Percentiles rank a stretch among this genome's conserved stretches.
phyloP scores from a whole-genome alignment of 352 stramenopile species.

The Globisporangium yorkense region DNA sequence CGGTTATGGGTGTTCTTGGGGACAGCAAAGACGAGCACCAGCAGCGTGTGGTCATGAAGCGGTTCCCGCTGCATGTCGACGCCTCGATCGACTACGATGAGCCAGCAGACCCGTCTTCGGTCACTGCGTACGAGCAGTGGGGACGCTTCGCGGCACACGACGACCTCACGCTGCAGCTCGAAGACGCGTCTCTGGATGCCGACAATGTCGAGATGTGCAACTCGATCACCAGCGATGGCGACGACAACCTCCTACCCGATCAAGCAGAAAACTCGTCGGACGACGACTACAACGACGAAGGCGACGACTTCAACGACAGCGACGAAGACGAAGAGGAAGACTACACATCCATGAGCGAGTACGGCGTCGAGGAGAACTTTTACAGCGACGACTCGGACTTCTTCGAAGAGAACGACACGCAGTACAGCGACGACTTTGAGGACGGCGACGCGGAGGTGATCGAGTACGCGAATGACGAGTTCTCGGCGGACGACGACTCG shows the following conservation, averaged over 20 bases:
- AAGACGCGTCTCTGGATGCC: conserved; percentile 7
- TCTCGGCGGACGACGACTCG: conserved; percentile 32
- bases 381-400: conserved; percentile 81
- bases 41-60: conserved; percentile 7
- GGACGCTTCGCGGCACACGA: conserved; percentile 9
- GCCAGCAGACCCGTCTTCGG: not conserved
- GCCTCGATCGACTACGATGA: conserved; percentile 7
- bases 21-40: not conserved
- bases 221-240: conserved; percentile 14
- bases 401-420: conserved; percentile 55
- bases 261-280: conserved; percentile 43
- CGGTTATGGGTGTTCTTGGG: not conserved
- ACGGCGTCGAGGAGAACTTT: conserved; percentile 79
- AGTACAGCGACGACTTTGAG: conserved; percentile 84
- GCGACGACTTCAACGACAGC: conserved; percentile 34
- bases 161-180: conserved; percentile 16
- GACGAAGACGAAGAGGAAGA: conserved; percentile 31
- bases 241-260: conserved; percentile 3
- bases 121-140: conserved; percentile 16
- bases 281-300: conserved; percentile 29
- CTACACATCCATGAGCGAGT: conserved; percentile 66
- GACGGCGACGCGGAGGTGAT: conserved; percentile 72
- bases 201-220: conserved; percentile 39
- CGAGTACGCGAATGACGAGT: conserved; percentile 70
- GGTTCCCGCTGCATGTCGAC: conserved; percentile 9